Percentiles rank a stretch among this genome's conserved stretches.
phyloP scores from a whole-genome alignment of 106 monocot genomes.

The Agapanthus africanus region DNA sequence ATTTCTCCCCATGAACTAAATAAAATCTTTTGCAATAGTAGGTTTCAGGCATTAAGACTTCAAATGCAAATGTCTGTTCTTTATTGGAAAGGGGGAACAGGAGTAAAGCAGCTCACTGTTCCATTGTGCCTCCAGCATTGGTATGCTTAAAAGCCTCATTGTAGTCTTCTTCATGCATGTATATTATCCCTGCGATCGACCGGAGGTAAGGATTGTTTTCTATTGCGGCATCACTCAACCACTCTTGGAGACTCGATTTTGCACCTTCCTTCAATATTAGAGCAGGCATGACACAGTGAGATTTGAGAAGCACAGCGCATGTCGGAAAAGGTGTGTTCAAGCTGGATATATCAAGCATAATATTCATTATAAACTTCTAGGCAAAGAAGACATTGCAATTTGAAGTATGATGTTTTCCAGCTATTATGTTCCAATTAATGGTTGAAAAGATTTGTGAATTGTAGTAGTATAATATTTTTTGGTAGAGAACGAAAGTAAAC shows the following conservation, averaged over 20 bases:
- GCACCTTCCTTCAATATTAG: conserved; percentile 46
- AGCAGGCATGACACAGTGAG: not conserved
- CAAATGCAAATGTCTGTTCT: not conserved
- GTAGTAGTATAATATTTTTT: too few relatives aligned
- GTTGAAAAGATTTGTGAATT: too few relatives aligned
- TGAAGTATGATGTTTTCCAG: too few relatives aligned
- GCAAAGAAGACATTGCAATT: too few relatives aligned
- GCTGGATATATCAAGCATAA: not conserved
- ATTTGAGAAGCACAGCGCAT: not conserved
- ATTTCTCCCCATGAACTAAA: too few relatives aligned
- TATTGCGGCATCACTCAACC: conserved; percentile 72
- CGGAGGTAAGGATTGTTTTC: conserved; percentile 69
- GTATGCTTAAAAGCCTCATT: conserved; percentile 87
- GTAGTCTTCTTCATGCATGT: conserved; percentile 84
- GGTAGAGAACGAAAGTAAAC: not conserved
- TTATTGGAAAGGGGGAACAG: not conserved
- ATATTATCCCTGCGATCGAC: conserved; percentile 83
- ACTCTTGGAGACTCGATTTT: conserved; percentile 70
- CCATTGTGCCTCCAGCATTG: conserved; percentile 86
- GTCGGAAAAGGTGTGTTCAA: not conserved
- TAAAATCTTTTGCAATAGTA: not conserved
- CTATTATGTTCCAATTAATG: too few relatives aligned
- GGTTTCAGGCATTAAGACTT: not conserved
- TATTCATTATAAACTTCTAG: not conserved
- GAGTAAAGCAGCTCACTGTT: conserved; percentile 45